Evolutionary conservation across 1,139 yeast genomes (phyloP).

Genomic region (Lodderomyces parapsilosis): DNA sequence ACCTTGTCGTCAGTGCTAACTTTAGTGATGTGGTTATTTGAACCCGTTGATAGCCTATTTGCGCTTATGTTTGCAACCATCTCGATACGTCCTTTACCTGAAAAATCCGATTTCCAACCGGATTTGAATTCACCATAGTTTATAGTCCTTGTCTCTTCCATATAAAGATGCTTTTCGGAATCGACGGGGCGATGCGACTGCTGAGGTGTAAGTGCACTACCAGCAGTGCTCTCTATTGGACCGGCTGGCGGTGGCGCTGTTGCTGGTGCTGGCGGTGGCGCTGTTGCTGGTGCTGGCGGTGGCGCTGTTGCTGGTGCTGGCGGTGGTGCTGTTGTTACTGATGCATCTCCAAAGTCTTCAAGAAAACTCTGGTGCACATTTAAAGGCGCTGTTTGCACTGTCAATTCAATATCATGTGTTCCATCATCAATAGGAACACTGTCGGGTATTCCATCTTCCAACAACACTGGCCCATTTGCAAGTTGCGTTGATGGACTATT

Average conservation of each 20-base stretch:
- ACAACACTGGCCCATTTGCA: background rate
- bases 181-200: conserved; percentile 8
- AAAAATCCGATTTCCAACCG: conserved; percentile 95
- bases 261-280: no score
- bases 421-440: conserved; percentile 7
- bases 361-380: conserved; percentile 26
- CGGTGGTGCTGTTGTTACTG: no score
- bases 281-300: no score
- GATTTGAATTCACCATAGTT: conserved; percentile 76
- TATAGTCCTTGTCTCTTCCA: conserved; percentile 73
- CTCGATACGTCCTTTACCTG: conserved; percentile 73
- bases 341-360: conserved; percentile 26
- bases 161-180: conserved; percentile 39
- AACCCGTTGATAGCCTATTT: conserved; percentile 57
- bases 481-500: conserved; percentile 11
- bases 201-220: conserved; percentile 6
- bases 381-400: conserved; percentile 22
- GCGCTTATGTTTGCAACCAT: conserved; percentile 68
- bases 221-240: background rate
- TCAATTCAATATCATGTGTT: conserved; percentile 12
- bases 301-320: no score
- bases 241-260: no score
- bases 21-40: conserved; percentile 26
- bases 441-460: conserved; percentile 9
- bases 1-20: conserved; percentile 30